Conservation (phyloP, 2,329 filamentous ascomycete genomes). For the Colletotrichum tabaci region DNA sequence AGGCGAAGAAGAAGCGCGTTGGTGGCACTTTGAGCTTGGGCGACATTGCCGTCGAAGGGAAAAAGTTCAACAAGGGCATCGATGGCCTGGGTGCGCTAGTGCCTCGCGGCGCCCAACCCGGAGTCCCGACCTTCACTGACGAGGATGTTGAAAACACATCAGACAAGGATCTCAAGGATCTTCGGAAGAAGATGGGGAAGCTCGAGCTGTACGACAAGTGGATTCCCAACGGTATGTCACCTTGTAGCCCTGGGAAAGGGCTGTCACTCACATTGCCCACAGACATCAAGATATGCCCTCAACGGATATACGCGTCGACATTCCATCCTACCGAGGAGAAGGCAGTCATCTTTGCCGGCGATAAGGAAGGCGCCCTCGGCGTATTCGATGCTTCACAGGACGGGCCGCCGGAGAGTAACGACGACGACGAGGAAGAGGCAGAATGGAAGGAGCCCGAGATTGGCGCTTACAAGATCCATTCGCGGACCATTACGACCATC, state of each 20-base stretch:
- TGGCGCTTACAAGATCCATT: slow-evolving; percentile 90
- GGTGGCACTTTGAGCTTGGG: slow-evolving; percentile 76
- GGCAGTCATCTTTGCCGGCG: slow-evolving; percentile 90
- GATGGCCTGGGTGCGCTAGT: slow-evolving; percentile 76
- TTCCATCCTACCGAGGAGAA: slow-evolving; percentile 93
- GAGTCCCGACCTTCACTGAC: slow-evolving; percentile 87
- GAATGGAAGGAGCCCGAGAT: slow-evolving; percentile 77
- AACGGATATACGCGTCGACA: slow-evolving; percentile 87
- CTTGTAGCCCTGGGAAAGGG: too few species aligned
- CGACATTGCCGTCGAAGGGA: slow-evolving; percentile 85
- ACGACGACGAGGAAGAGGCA: slow-evolving; percentile 71
- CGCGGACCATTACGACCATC: slow-evolving; percentile 89
- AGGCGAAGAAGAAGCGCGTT: slow-evolving; percentile 71
- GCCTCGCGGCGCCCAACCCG: slow-evolving; percentile 79
- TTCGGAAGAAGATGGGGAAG: slow-evolving; percentile 83
- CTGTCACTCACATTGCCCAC: slow-evolving; percentile 22
- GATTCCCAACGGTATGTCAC: slow-evolving; percentile 77
- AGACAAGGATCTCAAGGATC: slow-evolving; percentile 79
- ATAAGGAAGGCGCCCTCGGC: slow-evolving; percentile 92
- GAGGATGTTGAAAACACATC: slow-evolving; percentile 85
- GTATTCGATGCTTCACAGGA: slow-evolving; percentile 90
- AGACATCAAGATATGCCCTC: slow-evolving; percentile 94
- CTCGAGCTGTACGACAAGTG: slow-evolving; percentile 88
- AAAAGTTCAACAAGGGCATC: slow-evolving; percentile 78
- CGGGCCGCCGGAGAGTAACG: slow-evolving; percentile 65